Evolutionary conservation across 2,329 filamentous ascomycete genomes (phyloP).

Genomic region (Phaeosphaeriaceae sp.): DNA sequence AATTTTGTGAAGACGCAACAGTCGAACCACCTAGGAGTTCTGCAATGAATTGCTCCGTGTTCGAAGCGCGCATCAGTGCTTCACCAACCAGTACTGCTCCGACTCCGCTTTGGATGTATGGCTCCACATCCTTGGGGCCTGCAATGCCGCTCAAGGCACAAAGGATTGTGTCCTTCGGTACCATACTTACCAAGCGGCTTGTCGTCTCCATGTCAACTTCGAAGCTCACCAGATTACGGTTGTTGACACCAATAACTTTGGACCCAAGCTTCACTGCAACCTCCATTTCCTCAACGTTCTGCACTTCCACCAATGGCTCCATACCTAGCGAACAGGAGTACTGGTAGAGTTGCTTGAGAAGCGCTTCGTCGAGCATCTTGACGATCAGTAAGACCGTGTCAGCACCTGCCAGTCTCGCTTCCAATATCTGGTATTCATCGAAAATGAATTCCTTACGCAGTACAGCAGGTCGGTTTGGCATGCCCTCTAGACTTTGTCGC

Average conservation of each 20-base stretch:
- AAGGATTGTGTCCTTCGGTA: constrained; percentile 84
- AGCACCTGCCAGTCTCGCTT: constrained; percentile 89
- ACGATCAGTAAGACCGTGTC: constrained; percentile 96
- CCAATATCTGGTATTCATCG: constrained; percentile 96
- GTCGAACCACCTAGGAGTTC: constrained; percentile 72
- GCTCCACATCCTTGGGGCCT: constrained; percentile 83
- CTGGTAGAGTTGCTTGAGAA: constrained; percentile 79
- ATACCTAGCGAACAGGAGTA: constrained; percentile 92
- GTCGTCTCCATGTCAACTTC: constrained; percentile 96
- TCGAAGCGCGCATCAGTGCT: constrained; percentile 88
- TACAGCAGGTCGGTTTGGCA: constrained; percentile 91
- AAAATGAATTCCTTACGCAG: constrained; percentile 97
- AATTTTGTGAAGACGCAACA: constrained; percentile 14
- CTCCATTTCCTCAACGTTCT: constrained; percentile 91
- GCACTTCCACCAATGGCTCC: constrained; percentile 97
- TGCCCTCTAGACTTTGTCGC: constrained; percentile 83
- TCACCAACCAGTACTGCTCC: constrained; percentile 94
- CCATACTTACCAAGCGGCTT: constrained; percentile 83
- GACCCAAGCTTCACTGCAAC: constrained; percentile 85
- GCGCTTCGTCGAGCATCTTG: constrained; percentile 87
- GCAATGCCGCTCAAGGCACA: constrained; percentile 96
- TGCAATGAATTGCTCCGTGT: constrained; percentile 83
- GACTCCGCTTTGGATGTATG: constrained; percentile 87
- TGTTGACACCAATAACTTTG: constrained; percentile 96
- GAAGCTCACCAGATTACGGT: constrained; percentile 94